A percentile compares a stretch with the other conserved stretches of the same genome.
These are phyloP conservation scores for Naegleria lovaniensis DNA, from an alignment of 208 protist genomes.

Conservation along the genomic window DNA sequence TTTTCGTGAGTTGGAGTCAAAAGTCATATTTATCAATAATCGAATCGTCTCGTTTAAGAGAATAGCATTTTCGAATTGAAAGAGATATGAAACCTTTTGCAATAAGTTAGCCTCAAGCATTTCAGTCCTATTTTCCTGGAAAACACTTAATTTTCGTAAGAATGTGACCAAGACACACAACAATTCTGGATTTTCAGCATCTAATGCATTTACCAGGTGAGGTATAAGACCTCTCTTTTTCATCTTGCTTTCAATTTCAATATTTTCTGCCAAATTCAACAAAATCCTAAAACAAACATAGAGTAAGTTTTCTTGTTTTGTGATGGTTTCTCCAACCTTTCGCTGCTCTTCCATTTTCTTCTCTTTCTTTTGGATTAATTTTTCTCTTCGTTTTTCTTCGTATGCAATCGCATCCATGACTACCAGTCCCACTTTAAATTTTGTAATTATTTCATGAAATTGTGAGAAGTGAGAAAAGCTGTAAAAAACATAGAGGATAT, in stretches of 20 bases:
- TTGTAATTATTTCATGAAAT: slow-evolving; percentile 34
- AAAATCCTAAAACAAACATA: slow-evolving; percentile 36
- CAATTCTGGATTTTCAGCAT: slow-evolving; percentile 22
- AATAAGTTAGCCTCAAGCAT: slow-evolving; percentile 19
- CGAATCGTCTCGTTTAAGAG: slow-evolving; percentile 27
- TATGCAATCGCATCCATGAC: slow-evolving; percentile 25
- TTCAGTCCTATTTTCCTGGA: slow-evolving; percentile 38
- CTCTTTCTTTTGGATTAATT: slow-evolving; percentile 1
- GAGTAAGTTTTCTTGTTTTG: slow-evolving; percentile 34
- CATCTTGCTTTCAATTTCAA: slow-evolving; percentile 39
- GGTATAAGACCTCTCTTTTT: slow-evolving; percentile 25
- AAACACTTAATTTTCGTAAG: slow-evolving; percentile 40
- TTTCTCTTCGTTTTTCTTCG: slow-evolving; percentile 28
- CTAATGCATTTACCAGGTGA: slow-evolving; percentile 23
- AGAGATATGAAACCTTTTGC: slow-evolving; percentile 8
- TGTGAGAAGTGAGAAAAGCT: slow-evolving; percentile 38
- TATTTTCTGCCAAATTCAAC: slow-evolving; percentile 39
- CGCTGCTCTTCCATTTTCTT: not conserved
- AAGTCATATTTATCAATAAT: slow-evolving; percentile 30
- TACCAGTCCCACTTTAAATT: slow-evolving; percentile 31
- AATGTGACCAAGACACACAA: slow-evolving; percentile 30
- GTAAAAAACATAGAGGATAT: slow-evolving; percentile 41
- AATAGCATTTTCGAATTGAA: slow-evolving; percentile 16
- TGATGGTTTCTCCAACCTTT: slow-evolving; percentile 17
- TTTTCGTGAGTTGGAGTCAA: slow-evolving; percentile 25